Conservation (phyloP, 805 yeast genomes). For the Nakazawaea pomicola region DNA sequence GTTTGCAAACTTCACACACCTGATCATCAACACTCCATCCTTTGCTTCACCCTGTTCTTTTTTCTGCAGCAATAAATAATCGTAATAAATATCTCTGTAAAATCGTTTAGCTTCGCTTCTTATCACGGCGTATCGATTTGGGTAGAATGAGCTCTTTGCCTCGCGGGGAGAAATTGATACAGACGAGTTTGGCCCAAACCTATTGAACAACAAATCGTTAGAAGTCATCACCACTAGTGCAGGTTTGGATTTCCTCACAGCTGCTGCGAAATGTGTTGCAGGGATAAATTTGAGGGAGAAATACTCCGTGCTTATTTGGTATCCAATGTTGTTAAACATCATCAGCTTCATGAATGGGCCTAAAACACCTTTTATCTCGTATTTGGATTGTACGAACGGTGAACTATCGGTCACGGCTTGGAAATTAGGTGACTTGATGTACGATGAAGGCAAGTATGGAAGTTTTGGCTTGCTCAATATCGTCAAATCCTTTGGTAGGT, state of each 20-base stretch:
- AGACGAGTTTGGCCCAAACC: conserved; percentile 17
- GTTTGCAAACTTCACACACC: conserved; percentile 5
- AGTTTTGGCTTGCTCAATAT: neutral
- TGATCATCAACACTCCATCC: conserved; percentile 3
- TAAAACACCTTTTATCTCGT: conserved; percentile 16
- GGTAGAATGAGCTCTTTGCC: conserved; percentile 21
- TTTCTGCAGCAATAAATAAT: neutral
- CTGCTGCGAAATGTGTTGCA: conserved; percentile 18
- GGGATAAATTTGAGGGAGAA: conserved; percentile 20
- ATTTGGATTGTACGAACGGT: conserved; percentile 17
- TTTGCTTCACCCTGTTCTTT: neutral
- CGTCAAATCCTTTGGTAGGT: neutral
- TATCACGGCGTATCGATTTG: conserved; percentile 28
- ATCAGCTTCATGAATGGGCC: neutral
- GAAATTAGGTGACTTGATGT: conserved; percentile 12
- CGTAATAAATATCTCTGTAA: conserved; percentile 4
- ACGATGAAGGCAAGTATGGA: conserved; percentile 21
- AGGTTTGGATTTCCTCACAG: conserved; percentile 28
- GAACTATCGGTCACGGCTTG: conserved; percentile 11
- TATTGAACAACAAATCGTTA: conserved; percentile 34
- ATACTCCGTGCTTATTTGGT: neutral
- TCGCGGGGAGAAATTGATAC: too few relatives aligned
- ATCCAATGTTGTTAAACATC: neutral
- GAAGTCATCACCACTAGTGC: conserved; percentile 18
- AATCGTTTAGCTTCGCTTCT: neutral